Percentiles rank a stretch among this genome's conserved stretches.
phyloP scores from a whole-genome alignment of 441 rosid species.

The Adansonia gregorii region DNA sequence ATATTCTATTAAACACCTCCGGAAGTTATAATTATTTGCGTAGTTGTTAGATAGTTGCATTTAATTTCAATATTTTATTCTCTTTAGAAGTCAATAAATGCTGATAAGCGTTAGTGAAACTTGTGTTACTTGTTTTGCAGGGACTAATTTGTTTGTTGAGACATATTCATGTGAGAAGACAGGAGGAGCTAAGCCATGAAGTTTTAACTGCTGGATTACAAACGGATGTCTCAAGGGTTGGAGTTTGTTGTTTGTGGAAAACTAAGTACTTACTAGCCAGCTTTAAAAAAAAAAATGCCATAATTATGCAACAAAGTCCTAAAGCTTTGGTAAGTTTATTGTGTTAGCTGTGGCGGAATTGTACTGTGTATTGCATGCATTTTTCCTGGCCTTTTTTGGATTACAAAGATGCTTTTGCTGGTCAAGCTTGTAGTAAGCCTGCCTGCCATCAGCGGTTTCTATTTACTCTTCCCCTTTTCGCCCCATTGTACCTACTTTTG shows the following conservation, averaged over 20 bases:
- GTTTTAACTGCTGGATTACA: not conserved
- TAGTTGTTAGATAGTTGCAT: not conserved
- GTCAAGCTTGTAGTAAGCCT: not conserved
- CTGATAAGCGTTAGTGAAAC: not conserved
- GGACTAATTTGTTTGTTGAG: slow-evolving; percentile 14
- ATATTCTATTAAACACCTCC: not conserved
- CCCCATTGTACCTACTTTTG: not conserved
- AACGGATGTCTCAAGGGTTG: not conserved
- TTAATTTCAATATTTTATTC: not conserved
- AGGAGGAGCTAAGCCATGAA: not conserved
- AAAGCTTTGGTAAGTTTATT: not conserved
- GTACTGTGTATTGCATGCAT: not conserved
- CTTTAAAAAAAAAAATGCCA: not conserved
- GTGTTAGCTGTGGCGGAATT: not conserved
- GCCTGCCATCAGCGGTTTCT: not conserved
- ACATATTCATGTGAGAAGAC: not conserved
- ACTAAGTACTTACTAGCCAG: not conserved
- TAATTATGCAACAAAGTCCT: not conserved
- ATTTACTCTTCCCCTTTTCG: not conserved
- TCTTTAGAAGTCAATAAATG: not conserved
- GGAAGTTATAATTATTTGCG: not conserved
- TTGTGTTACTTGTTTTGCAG: slow-evolving; percentile 5
- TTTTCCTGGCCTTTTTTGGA: not conserved
- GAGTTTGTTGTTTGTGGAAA: not conserved
- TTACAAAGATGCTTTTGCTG: not conserved